Evolutionary conservation across 2,329 filamentous ascomycete genomes (phyloP), one percentile per base, ranked within the genome.

Genomic region (Daldinia sp.): DNA sequence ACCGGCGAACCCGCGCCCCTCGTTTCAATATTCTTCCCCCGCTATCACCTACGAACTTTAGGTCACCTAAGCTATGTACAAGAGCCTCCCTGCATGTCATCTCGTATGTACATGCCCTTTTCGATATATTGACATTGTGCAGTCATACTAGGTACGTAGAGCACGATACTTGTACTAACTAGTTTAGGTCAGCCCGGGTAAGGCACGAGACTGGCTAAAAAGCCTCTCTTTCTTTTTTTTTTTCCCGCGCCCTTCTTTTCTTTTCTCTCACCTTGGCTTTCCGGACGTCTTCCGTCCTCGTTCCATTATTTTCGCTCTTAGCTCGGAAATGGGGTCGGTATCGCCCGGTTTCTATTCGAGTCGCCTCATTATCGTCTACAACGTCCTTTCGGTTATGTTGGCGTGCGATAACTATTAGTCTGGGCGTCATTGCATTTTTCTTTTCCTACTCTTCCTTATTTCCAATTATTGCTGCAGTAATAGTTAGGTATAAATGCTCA

Each of bases 21-120:
- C 39, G 39, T 45, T 25, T 45, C 15, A 45, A 27, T 45, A 23
- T 27, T 45, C 35, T 39, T 27, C 21, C 39, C 21, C 39, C 39
- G 39, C 39, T 43, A 43, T 9, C 13, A 32, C 29, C 29, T n/a
- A n/a, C n/a, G n/a, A n/a, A n/a, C n/a, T n/a, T n/a, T n/a, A n/a
- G n/a, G n/a, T n/a, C n/a, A n/a, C n/a, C n/a, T n/a, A n/a, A n/a
- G n/a, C n/a, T n/a, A n/a, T n/a, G 37, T 48, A 27, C 23, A 23
- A 51, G 55, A 63, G 56, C 56, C 61, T 60, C 58, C 43, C 35
- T 64, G 57, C 50, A 61, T 41, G 47, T 65, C 63, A 61, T 41
- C 51, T 65, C 63, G 63, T 62, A 30, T 65, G 59, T 58, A 66
- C 55, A 58, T 66, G 49, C 59, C 59, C 21, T 32, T 51, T 55